These are phyloP conservation scores for Tubosaeta sp. DNA, from an alignment of 768 basidiomycete species.

Conservation along the genomic window DNA sequence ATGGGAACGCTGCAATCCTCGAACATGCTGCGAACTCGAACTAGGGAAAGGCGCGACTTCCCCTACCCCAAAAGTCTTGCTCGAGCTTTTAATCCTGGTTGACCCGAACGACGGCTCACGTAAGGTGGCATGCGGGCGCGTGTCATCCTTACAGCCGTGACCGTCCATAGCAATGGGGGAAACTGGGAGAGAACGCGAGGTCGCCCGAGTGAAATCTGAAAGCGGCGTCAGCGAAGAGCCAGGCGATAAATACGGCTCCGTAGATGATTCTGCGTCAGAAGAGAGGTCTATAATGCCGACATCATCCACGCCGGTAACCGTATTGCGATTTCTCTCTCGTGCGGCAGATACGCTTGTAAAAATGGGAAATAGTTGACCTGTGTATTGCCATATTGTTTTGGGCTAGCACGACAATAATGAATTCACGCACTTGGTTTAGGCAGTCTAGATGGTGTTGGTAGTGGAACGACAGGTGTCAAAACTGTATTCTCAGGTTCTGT, in stretches of 20 bases:
- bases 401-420: neutral
- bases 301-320: slow-evolving; percentile 13
- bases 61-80: neutral
- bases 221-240: slow-evolving; percentile 5
- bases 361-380: slow-evolving; percentile 26
- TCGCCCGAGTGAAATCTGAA: slow-evolving; percentile 6
- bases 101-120: neutral
- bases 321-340: slow-evolving; percentile 1
- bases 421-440: slow-evolving; percentile 21
- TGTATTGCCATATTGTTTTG: neutral
- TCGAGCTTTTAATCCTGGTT: slow-evolving; percentile 2
- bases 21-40: slow-evolving; percentile 53
- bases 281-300: slow-evolving; percentile 17
- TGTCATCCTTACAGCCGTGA: slow-evolving; percentile 1
- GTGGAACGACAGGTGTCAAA: too few relatives aligned
- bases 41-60: slow-evolving; percentile 45
- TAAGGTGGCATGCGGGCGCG: slow-evolving; percentile 5
- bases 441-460: neutral
- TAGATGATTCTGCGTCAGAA: slow-evolving; percentile 13
- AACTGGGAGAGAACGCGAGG: slow-evolving; percentile 6
- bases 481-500: too few relatives aligned
- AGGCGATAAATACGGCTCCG: slow-evolving; percentile 10
- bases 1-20: slow-evolving; percentile 49
- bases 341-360: slow-evolving; percentile 13
- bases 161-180: neutral